These are phyloP conservation scores for Rasamsonia emersonii DNA, from an alignment of 2,329 filamentous ascomycete species.

Conservation along the genomic window DNA sequence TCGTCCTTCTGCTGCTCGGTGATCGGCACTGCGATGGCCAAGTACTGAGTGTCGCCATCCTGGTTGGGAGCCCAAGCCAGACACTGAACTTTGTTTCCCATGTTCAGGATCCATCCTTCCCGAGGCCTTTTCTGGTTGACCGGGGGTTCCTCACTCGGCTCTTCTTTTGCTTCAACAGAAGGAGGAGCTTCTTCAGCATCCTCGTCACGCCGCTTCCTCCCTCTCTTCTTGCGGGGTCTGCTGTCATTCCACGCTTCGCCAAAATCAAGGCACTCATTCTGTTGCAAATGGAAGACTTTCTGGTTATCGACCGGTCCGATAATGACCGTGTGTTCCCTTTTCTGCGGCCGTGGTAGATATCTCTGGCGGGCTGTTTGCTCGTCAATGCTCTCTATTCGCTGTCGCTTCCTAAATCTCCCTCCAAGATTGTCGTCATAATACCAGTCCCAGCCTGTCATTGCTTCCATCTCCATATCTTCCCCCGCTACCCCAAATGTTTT, in stretches of 20 bases:
- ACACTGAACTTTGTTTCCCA: conserved; percentile 46
- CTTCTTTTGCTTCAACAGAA: conserved; percentile 5
- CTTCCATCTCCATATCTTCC: conserved; percentile 36
- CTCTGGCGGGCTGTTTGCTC: conserved; percentile 25
- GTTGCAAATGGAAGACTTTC: conserved; percentile 32
- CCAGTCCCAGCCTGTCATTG: conserved; percentile 45
- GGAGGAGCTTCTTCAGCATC: conserved; percentile 1
- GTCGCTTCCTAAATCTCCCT: conserved; percentile 33
- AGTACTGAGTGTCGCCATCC: conserved; percentile 43
- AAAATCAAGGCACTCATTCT: conserved; percentile 37
- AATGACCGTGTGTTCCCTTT: conserved; percentile 36
- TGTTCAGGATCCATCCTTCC: conserved; percentile 48
- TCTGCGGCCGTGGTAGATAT: conserved; percentile 33
- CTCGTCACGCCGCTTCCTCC: conserved; percentile 1
- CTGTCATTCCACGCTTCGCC: conserved; percentile 34
- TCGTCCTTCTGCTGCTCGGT: conserved; percentile 27
- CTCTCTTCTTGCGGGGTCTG: conserved; percentile 9
- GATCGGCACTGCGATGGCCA: conserved; percentile 42
- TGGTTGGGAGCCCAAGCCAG: conserved; percentile 40
- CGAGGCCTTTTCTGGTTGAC: conserved; percentile 19
- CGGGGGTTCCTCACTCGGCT: conserved; percentile 3
- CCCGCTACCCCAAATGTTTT: conserved; percentile 36
- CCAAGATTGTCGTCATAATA: conserved; percentile 38
- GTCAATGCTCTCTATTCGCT: conserved; percentile 28
- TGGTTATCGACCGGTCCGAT: conserved; percentile 43